Evolutionary conservation across 2,329 filamentous ascomycete genomes (phyloP).

Genomic region (Fusarium fujikuroi): DNA sequence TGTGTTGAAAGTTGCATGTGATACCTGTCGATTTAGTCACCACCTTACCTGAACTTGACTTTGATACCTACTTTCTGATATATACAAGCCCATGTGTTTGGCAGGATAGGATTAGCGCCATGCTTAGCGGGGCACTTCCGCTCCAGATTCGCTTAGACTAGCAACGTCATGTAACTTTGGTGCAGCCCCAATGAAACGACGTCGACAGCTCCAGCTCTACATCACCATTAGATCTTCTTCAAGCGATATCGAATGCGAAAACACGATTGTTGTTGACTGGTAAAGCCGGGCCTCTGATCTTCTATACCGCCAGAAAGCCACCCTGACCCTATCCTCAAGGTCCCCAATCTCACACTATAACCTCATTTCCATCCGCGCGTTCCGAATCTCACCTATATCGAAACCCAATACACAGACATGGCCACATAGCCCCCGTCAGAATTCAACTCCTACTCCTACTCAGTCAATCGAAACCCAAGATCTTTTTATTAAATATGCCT

Average conservation of each 20-base stretch:
- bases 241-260: neutral
- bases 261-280: neutral
- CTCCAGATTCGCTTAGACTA: slow-evolving; percentile 26
- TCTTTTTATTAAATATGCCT: slow-evolving; percentile 54
- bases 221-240: neutral
- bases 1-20: neutral
- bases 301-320: neutral
- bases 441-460: neutral
- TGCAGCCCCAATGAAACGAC: slow-evolving; percentile 8
- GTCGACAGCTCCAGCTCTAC: slow-evolving; percentile 15
- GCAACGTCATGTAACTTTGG: slow-evolving; percentile 33
- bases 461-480: neutral
- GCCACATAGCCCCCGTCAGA: slow-evolving; percentile 17
- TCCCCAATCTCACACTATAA: slow-evolving; percentile 10
- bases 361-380: slow-evolving; percentile 31
- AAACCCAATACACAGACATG: slow-evolving; percentile 28
- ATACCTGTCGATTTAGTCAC: neutral
- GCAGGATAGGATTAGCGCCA: slow-evolving; percentile 5
- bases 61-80: neutral
- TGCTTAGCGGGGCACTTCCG: slow-evolving; percentile 21
- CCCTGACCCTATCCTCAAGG: neutral
- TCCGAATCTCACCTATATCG: slow-evolving; percentile 26
- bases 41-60: neutral
- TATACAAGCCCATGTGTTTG: neutral
- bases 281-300: neutral